Percentiles rank a stretch among this genome's conserved stretches.
These are phyloP conservation scores for Bipolaris sorokiniana DNA, from an alignment of 2,329 filamentous ascomycete genomes.

Conservation along the genomic window DNA sequence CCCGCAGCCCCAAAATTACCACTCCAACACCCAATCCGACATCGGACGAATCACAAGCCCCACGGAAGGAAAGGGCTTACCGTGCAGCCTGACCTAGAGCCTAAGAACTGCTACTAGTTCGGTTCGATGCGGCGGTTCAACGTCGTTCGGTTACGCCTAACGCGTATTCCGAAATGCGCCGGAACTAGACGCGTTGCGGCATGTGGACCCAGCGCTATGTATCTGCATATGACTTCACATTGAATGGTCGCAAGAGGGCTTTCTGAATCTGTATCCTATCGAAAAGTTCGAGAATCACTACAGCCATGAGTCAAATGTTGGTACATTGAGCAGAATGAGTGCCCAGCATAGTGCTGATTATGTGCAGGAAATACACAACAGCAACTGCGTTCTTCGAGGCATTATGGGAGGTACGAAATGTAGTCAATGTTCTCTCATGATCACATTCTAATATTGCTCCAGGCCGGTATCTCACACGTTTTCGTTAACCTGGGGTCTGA, in stretches of 20 bases:
- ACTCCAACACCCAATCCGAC: neutral
- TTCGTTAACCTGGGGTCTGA: constrained; percentile 74
- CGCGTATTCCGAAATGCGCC: neutral
- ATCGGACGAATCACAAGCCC: neutral
- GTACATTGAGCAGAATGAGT: neutral
- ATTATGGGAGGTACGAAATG: constrained; percentile 1
- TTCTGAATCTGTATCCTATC: neutral
- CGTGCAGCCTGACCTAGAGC: neutral
- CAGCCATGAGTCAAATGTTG: constrained; percentile 1
- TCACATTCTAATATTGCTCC: neutral
- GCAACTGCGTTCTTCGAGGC: neutral
- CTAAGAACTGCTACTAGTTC: neutral
- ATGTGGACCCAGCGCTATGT: neutral
- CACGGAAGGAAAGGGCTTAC: neutral
- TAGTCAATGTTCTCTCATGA: neutral
- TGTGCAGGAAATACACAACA: neutral
- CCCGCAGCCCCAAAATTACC: neutral
- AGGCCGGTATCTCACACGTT: constrained; percentile 45
- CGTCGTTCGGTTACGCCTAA: neutral
- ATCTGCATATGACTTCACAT: neutral
- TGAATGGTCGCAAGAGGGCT: neutral
- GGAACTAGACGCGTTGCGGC: neutral
- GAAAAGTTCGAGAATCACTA: neutral
- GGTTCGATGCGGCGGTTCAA: neutral
- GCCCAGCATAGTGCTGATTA: neutral